Percentiles rank a stretch among this genome's conserved stretches.
Evolutionary conservation across 192 early-diverging fungal genomes (phyloP).

Genomic region (Polychytrium aggregatum): DNA sequence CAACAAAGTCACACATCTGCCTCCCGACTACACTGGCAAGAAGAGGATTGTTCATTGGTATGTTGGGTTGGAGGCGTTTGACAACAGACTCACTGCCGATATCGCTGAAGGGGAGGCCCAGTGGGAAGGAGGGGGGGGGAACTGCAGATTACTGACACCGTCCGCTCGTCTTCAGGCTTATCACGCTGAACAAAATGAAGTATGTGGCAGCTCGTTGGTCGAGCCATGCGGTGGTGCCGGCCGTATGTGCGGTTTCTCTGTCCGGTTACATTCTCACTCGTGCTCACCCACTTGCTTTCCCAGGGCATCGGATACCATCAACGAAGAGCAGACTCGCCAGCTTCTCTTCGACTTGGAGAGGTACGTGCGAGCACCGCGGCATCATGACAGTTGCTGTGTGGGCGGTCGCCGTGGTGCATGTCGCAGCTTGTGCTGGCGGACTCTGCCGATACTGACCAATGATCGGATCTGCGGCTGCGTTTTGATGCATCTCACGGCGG

Average conservation of each 20-base stretch:
- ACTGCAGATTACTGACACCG: neutral
- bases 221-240: no score
- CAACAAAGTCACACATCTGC: conserved; percentile 66
- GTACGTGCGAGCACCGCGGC: no score
- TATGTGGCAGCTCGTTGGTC: no score
- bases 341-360: conserved; percentile 84
- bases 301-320: conserved; percentile 72
- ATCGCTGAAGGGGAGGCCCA: neutral
- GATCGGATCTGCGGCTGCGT: conserved; percentile 33
- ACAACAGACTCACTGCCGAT: neutral
- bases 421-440: no score
- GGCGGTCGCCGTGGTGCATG: no score
- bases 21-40: conserved; percentile 71
- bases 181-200: conserved; percentile 83
- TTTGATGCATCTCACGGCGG: conserved; percentile 54
- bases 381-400: no score
- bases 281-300: no score
- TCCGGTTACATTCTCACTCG: no score
- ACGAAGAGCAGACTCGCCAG: conserved; percentile 77
- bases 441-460: no score
- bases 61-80: neutral
- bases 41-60: conserved; percentile 73
- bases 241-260: no score
- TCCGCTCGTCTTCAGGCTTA: conserved; percentile 36
- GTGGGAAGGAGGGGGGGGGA: neutral